Evolutionary conservation across 257 asterid genomes (phyloP).

Genomic region (Capsicum chinense): DNA sequence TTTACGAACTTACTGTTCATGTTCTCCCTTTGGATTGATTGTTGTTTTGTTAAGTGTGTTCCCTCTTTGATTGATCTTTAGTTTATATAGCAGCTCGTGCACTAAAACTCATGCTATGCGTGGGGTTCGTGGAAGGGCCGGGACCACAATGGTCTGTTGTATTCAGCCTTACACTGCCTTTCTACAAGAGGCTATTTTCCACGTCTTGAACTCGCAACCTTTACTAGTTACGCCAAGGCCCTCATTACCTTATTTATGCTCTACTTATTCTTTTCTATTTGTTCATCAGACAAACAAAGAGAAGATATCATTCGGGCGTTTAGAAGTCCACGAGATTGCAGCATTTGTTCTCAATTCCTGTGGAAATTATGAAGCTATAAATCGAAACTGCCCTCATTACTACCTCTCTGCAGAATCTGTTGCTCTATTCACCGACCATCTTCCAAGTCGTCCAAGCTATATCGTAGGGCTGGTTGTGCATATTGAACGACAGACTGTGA

Average conservation of each 20-base stretch:
- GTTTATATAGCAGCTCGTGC: background rate
- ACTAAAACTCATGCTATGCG: too few relatives aligned
- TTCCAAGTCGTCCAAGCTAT: conserved; percentile 67
- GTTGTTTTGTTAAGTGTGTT: background rate
- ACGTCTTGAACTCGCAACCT: too few relatives aligned
- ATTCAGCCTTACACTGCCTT: too few relatives aligned
- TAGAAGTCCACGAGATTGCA: conserved; percentile 89
- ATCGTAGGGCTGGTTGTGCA: conserved; percentile 94
- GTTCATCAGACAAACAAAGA: conserved; percentile 81
- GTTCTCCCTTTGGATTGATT: background rate
- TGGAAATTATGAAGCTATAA: conserved; percentile 85
- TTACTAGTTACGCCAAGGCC: too few relatives aligned
- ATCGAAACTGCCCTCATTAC: conserved; percentile 71
- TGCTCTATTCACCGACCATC: conserved; percentile 78
- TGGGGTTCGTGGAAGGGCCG: too few relatives aligned
- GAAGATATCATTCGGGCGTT: conserved; percentile 76
- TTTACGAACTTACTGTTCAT: background rate
- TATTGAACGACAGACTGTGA: conserved; percentile 70
- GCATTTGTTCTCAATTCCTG: conserved; percentile 83
- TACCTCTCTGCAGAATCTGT: conserved; percentile 92
- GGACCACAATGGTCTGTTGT: too few relatives aligned
- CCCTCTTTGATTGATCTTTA: background rate
- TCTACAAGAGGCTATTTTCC: too few relatives aligned
- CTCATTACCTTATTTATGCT: background rate
- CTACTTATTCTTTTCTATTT: background rate